A percentile compares a stretch with the other conserved stretches of the same genome.
Evolutionary conservation across 345 rosid genomes (phyloP).

Genomic region (Lumnitzera littorea): DNA sequence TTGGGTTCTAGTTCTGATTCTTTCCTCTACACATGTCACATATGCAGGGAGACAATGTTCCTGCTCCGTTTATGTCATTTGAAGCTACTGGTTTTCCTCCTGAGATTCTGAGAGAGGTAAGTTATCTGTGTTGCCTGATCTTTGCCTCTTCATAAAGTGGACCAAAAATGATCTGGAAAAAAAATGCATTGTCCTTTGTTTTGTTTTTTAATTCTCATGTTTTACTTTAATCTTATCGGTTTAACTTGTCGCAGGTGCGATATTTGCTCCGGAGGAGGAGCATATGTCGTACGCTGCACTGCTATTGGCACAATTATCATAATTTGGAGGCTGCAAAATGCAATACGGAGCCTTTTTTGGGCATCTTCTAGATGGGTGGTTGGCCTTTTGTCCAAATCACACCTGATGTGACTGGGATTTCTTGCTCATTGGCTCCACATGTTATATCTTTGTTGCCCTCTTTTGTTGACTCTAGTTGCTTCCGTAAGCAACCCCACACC

Average conservation of each 20-base stretch:
- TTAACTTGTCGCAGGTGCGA: constrained; percentile 95
- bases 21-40: too few species aligned
- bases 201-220: constrained; percentile 14
- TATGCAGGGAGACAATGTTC: constrained; percentile 80
- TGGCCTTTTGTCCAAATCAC: constrained; percentile 72
- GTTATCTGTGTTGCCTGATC: constrained; percentile 17
- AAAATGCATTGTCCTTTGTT: constrained; percentile 18
- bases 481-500: constrained; percentile 69
- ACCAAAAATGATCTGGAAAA: constrained; percentile 13
- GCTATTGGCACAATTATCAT: constrained; percentile 67
- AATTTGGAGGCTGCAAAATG: constrained; percentile 88
- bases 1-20: too few species aligned
- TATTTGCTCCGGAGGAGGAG: constrained; percentile 93
- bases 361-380: constrained; percentile 68
- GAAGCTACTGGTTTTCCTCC: constrained; percentile 87
- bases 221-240: constrained; percentile 43
- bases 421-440: constrained; percentile 60
- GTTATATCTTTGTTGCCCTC: constrained; percentile 65
- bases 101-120: constrained; percentile 86
- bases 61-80: constrained; percentile 90
- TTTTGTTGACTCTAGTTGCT: constrained; percentile 77
- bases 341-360: constrained; percentile 69
- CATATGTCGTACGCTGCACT: constrained; percentile 95
- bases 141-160: constrained; percentile 6
- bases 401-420: constrained; percentile 66